phyloP scores from a whole-genome alignment of 2,329 filamentous ascomycete genomes.

The Emergomyces pasteurianus region DNA sequence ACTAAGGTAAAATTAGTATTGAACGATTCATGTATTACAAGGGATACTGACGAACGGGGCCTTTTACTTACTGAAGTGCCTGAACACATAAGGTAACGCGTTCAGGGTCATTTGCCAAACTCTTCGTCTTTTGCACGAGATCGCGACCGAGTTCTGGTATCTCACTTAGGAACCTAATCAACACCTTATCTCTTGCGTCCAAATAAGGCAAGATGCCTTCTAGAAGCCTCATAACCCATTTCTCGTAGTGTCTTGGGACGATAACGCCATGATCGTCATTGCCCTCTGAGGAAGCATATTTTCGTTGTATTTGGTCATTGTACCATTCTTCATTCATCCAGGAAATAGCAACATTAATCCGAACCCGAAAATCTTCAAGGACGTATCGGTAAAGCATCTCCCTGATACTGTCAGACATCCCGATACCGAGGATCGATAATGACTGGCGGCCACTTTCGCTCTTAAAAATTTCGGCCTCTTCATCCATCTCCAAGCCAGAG shows the following conservation, averaged over 20 bases:
- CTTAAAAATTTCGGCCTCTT: slow-evolving; percentile 15
- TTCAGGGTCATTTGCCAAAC: slow-evolving; percentile 52
- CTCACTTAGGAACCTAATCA: slow-evolving; percentile 85
- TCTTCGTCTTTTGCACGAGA: slow-evolving; percentile 60
- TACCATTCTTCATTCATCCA: slow-evolving; percentile 99
- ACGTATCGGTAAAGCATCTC: slow-evolving; percentile 75
- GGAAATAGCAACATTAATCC: slow-evolving; percentile 79
- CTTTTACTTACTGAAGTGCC: slow-evolving; percentile 40
- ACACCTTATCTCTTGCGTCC: slow-evolving; percentile 77
- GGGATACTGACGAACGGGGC: slow-evolving; percentile 3
- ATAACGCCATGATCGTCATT: slow-evolving; percentile 35
- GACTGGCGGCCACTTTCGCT: slow-evolving; percentile 16
- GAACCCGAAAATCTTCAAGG: slow-evolving; percentile 78
- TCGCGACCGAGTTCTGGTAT: slow-evolving; percentile 65
- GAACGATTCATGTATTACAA: not conserved
- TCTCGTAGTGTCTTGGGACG: slow-evolving; percentile 54
- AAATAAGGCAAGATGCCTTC: slow-evolving; percentile 84
- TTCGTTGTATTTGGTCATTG: slow-evolving; percentile 57
- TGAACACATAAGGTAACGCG: slow-evolving; percentile 47
- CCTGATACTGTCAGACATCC: slow-evolving; percentile 55
- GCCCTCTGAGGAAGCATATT: slow-evolving; percentile 31
- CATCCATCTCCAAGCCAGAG: slow-evolving; percentile 51
- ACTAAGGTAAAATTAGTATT: slow-evolving; percentile 16
- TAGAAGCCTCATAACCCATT: slow-evolving; percentile 67
- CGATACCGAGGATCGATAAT: slow-evolving; percentile 17